Evolutionary conservation across 2,329 filamentous ascomycete species (phyloP), one percentile per base, ranked within the genome.

Genomic region (Venturia asperata): DNA sequence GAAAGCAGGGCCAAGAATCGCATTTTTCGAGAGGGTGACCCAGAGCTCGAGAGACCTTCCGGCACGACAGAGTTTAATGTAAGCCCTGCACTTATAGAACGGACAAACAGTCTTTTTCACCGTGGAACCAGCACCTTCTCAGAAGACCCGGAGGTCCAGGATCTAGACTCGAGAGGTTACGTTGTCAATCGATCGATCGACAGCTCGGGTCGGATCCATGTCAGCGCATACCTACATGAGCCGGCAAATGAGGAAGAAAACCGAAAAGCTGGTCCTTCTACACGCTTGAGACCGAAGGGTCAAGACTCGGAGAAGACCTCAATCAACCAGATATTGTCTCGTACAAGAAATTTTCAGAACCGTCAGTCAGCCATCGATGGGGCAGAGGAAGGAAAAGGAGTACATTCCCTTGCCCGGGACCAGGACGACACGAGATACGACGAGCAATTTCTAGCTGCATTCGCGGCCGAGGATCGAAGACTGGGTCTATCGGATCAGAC

Each of bases 61-160:
- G 19, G 52, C 52, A 58, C 52, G 52, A 58, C 52, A 58, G 52
- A 58, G 30, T 58, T 58, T 58, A 58, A 58, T 27, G 11, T 52
- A 30, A 52, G 47, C n/a, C 21, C 47, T 17, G 47, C 3, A 10
- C 47, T 52, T 52, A 5, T 52, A 17, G 21, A 27, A 21, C 27
- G 47, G 21, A 52, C 47, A 52, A 52, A 52, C 47, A 27, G 13
- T 6, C 21, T 52, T 4, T 27, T 21, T 13, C 21, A 27, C 11
- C 21, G 45, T 13, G 45, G 45, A 27, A 21, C 21, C 19, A 6
- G 21, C 6, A 49, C n/a, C 2, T 49, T 49, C 19, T 27, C 21
- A 11, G 21, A 49, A n/a, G 45, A 49, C 21, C 45, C 45, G 21
- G 45, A 49, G 9, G 45, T 49, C 45, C 19, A 49, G 45, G 45